Percentiles rank a stretch among this genome's conserved stretches.
phyloP scores from a whole-genome alignment of 108 stramenopile species.

The Fistulifera pelliculosa region DNA sequence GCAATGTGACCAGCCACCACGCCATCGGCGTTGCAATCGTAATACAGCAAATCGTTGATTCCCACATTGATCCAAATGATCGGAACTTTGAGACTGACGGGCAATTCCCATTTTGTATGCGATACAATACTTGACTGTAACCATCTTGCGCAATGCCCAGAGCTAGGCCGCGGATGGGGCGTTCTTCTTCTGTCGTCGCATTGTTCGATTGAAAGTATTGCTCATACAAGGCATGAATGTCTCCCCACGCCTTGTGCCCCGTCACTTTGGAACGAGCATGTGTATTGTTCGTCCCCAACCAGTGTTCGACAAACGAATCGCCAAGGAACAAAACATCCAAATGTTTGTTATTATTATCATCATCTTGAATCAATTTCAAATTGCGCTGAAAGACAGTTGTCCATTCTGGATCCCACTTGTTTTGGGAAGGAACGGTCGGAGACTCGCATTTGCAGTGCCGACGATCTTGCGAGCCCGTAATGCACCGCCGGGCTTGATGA shows the following conservation, averaged over 20 bases:
- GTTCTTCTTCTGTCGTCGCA: not conserved
- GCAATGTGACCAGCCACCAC: no score
- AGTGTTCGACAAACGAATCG: constrained; percentile 45
- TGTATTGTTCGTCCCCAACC: constrained; percentile 23
- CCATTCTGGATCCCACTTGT: not conserved
- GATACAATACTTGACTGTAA: constrained; percentile 14
- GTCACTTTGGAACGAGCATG: constrained; percentile 2
- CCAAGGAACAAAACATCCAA: constrained; percentile 31
- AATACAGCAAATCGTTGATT: no score
- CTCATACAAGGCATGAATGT: constrained; percentile 10
- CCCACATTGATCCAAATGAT: no score
- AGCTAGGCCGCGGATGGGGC: constrained; percentile 3
- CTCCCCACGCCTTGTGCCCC: not conserved
- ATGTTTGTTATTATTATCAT: no score
- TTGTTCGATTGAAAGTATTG: constrained; percentile 14
- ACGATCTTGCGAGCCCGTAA: no score
- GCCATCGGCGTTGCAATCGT: no score
- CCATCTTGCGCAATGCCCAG: constrained; percentile 25
- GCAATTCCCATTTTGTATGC: constrained; percentile 11
- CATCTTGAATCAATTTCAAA: not conserved
- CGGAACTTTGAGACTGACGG: no score
- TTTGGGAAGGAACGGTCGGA: no score
- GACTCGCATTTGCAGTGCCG: no score
- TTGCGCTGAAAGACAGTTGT: not conserved
- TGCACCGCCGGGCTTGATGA: no score